Percentiles rank a stretch among this genome's conserved stretches.
These are phyloP conservation scores for Solanum hybrid DNA, from an alignment of 305 asterid species.

Conservation along the genomic window DNA sequence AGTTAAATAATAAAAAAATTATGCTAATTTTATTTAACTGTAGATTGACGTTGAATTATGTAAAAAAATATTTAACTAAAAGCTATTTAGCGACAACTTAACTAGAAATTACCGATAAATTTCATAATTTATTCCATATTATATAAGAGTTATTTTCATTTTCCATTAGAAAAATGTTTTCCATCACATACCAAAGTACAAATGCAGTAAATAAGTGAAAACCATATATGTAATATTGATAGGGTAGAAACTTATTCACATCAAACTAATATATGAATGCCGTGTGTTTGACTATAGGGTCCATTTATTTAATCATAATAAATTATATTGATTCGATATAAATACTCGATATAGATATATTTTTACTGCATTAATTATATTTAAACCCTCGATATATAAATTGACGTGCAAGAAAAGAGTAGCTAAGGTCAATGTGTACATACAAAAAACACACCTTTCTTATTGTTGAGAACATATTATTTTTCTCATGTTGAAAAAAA, in stretches of 20 bases:
- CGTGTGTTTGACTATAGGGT: background rate
- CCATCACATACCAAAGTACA: background rate
- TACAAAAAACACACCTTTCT: background rate
- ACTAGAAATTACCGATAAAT: background rate
- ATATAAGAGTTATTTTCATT: background rate
- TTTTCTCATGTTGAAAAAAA: background rate
- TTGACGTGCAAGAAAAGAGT: conserved; percentile 5
- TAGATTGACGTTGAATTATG: too few species aligned
- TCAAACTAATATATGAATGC: background rate
- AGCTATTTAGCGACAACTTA: background rate
- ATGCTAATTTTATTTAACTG: background rate
- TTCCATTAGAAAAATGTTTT: background rate
- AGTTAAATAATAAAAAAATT: background rate
- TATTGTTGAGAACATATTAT: background rate
- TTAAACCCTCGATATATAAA: background rate
- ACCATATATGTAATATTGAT: background rate
- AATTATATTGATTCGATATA: background rate
- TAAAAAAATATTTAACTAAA: too few species aligned
- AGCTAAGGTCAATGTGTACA: background rate
- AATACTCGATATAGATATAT: accelerated
- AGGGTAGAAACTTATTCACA: background rate
- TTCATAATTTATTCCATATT: background rate
- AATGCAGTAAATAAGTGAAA: background rate
- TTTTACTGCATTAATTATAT: background rate
- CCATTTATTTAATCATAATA: background rate